Evolutionary conservation across 75 land plant genomes (phyloP).

Genomic region (Pseudotsuga menziesii): DNA sequence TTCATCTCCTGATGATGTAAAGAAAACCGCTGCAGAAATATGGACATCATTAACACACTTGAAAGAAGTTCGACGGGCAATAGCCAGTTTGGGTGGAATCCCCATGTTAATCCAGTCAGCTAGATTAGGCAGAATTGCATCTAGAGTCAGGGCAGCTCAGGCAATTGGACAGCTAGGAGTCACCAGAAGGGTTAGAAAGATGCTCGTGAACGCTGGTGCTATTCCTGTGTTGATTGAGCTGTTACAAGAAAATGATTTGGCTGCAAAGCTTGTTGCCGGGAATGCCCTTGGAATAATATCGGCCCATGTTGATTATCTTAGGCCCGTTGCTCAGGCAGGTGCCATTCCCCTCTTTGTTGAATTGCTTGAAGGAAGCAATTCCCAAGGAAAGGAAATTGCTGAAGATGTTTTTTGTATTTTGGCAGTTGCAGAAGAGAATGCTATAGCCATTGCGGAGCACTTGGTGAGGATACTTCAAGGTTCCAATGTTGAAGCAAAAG

Average conservation of each 20-base stretch:
- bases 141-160: slow-evolving; percentile 38
- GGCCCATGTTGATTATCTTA: slow-evolving; percentile 33
- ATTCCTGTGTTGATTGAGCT: slow-evolving; percentile 30
- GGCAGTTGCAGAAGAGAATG: slow-evolving; percentile 45
- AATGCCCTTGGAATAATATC: slow-evolving; percentile 39
- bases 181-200: slow-evolving; percentile 14
- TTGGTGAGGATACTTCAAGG: slow-evolving; percentile 34
- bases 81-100: slow-evolving; percentile 12
- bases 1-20: slow-evolving; percentile 10
- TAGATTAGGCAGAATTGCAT: slow-evolving; percentile 22
- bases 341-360: slow-evolving; percentile 39
- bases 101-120: slow-evolving; percentile 27
- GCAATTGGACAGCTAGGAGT: slow-evolving; percentile 35
- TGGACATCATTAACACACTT: slow-evolving; percentile 25
- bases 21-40: slow-evolving; percentile 24
- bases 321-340: slow-evolving; percentile 37
- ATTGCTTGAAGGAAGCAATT: slow-evolving; percentile 29
- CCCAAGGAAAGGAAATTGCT: slow-evolving; percentile 35
- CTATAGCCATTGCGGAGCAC: slow-evolving; percentile 29
- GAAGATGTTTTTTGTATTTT: slow-evolving; percentile 45
- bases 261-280: slow-evolving; percentile 31
- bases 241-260: slow-evolving; percentile 20
- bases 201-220: slow-evolving; percentile 30
- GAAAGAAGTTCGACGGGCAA: slow-evolving; percentile 25
- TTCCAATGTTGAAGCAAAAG: slow-evolving; percentile 23